Evolutionary conservation across 129 eudicot species (phyloP).

Genomic region (Arctium lappa): DNA sequence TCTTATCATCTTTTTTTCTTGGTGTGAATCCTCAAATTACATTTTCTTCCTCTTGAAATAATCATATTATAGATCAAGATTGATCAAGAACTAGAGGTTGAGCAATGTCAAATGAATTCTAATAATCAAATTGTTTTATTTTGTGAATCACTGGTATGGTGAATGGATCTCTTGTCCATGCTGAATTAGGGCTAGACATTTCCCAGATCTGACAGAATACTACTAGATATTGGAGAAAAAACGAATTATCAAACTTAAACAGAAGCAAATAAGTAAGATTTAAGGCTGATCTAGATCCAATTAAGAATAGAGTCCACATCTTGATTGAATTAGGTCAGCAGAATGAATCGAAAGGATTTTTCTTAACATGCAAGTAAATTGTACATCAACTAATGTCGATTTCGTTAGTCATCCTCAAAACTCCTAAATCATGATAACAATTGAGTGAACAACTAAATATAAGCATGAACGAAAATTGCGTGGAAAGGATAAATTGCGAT

Average conservation of each 20-base stretch:
- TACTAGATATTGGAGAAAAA: background rate
- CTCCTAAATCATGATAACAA: background rate
- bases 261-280: background rate
- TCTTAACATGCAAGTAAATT: background rate
- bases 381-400: background rate
- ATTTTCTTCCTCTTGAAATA: background rate
- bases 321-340: background rate
- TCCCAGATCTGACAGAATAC: background rate
- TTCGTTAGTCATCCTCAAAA: background rate
- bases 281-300: background rate
- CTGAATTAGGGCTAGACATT: background rate
- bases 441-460: background rate
- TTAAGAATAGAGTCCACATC: background rate
- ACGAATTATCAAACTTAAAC: background rate
- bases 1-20: background rate
- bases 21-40: background rate
- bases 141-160: background rate
- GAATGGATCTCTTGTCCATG: background rate
- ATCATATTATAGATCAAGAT: background rate
- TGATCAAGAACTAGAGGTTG: background rate
- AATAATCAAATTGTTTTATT: background rate
- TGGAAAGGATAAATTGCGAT: background rate
- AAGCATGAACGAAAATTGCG: background rate
- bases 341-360: background rate
- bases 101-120: background rate